These are phyloP conservation scores for Colletotrichum sp. DNA, from an alignment of 2,329 filamentous ascomycete genomes.

Conservation along the genomic window DNA sequence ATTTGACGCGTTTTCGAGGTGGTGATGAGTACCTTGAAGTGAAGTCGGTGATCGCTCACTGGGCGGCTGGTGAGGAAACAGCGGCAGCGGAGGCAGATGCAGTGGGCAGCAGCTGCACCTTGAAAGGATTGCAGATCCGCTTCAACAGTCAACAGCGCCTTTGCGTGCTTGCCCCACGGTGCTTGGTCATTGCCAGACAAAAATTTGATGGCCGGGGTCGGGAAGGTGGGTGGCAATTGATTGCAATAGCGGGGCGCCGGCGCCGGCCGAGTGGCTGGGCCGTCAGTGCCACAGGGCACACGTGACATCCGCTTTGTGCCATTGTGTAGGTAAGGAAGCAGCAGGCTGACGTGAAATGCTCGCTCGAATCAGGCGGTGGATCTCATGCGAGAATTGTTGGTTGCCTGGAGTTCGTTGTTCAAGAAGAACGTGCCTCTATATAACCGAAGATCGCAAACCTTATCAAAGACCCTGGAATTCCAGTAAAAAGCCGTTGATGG, in stretches of 20 bases:
- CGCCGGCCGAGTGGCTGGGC: background rate
- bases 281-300: background rate
- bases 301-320: background rate
- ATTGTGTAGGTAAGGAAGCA: background rate
- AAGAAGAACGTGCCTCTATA: background rate
- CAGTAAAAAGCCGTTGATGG: background rate
- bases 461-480: background rate
- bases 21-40: background rate
- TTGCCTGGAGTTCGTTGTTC: background rate
- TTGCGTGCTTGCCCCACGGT: slow-evolving; percentile 18
- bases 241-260: slow-evolving; percentile 5
- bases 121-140: background rate
- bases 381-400: background rate
- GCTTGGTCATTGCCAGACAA: background rate
- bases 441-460: background rate
- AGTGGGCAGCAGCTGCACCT: background rate
- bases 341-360: background rate
- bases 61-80: background rate
- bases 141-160: background rate
- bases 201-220: background rate
- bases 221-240: background rate
- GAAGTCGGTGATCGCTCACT: background rate
- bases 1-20: background rate
- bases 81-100: background rate
- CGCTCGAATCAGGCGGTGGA: background rate